Evolutionary conservation across 2,329 filamentous ascomycete genomes (phyloP).

Genomic region (Hypoxylon sp.): DNA sequence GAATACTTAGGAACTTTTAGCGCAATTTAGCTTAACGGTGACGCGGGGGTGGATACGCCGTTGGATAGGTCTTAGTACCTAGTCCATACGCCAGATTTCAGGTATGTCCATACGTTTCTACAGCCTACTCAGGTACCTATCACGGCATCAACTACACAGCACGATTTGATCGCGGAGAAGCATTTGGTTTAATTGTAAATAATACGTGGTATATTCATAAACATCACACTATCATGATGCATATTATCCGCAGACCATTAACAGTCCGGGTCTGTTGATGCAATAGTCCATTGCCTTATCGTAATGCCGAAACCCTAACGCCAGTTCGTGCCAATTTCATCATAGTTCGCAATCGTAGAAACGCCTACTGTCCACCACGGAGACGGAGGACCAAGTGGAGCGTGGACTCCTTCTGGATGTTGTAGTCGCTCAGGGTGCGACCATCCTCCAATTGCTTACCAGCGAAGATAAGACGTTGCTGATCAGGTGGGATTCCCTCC

Average conservation of each 20-base stretch:
- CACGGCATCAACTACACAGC: no score
- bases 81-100: no score
- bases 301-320: slow-evolving; percentile 41
- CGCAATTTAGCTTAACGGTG: no score
- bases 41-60: no score
- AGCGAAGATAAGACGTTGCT: slow-evolving; percentile 75
- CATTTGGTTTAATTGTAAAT: slow-evolving; percentile 5
- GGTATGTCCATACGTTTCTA: no score
- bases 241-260: slow-evolving; percentile 18
- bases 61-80: no score
- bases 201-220: slow-evolving; percentile 27
- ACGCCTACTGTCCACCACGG: slow-evolving; percentile 66
- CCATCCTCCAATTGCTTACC: slow-evolving; percentile 79
- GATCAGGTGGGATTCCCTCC: slow-evolving; percentile 75
- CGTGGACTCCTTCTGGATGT: slow-evolving; percentile 83
- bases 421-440: slow-evolving; percentile 85
- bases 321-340: slow-evolving; percentile 42
- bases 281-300: slow-evolving; percentile 23
- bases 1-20: no score
- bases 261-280: slow-evolving; percentile 32
- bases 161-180: no score
- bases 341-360: slow-evolving; percentile 23
- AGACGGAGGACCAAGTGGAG: slow-evolving; percentile 76
- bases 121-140: no score
- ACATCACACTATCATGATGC: slow-evolving; percentile 22